Percentiles rank a stretch among this genome's conserved stretches.
Conservation (phyloP, 2,329 filamentous ascomycete genomes). For the Cytospora chrysosperma region DNA sequence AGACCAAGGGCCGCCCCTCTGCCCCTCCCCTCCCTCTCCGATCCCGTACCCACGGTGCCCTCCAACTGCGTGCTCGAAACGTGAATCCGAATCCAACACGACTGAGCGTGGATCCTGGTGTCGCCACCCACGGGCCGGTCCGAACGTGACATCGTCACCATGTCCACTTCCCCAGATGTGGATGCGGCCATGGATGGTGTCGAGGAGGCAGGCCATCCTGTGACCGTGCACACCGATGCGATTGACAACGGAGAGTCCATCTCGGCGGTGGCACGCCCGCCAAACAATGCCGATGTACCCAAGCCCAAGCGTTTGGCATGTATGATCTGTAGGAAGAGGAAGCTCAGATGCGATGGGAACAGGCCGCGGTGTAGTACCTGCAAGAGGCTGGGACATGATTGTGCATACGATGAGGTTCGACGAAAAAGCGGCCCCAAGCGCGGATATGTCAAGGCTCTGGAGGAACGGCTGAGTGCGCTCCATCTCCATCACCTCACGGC, state of each 20-base stretch:
- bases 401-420: conserved; percentile 87
- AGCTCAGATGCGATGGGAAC: conserved; percentile 83
- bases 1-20: background rate
- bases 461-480: conserved; percentile 81
- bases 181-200: conserved; percentile 33
- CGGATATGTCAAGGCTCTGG: conserved; percentile 90
- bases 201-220: conserved; percentile 22
- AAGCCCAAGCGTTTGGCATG: conserved; percentile 94
- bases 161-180: conserved; percentile 41
- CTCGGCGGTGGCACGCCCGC: conserved; percentile 35
- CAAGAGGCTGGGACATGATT: conserved; percentile 79
- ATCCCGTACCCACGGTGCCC: background rate
- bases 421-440: conserved; percentile 94
- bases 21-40: background rate
- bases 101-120: background rate
- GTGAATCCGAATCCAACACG: background rate
- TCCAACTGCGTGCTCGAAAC: background rate
- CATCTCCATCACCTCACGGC: background rate
- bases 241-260: conserved; percentile 36
- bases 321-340: conserved; percentile 88
- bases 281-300: conserved; percentile 57
- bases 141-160: conserved; percentile 23
- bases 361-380: conserved; percentile 88
- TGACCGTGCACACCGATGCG: conserved; percentile 12
- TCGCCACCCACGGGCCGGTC: conserved; percentile 12